A percentile compares a stretch with the other conserved stretches of the same genome.
phyloP scores from a whole-genome alignment of 352 stramenopile genomes.

The Globisporangium ultimum region DNA sequence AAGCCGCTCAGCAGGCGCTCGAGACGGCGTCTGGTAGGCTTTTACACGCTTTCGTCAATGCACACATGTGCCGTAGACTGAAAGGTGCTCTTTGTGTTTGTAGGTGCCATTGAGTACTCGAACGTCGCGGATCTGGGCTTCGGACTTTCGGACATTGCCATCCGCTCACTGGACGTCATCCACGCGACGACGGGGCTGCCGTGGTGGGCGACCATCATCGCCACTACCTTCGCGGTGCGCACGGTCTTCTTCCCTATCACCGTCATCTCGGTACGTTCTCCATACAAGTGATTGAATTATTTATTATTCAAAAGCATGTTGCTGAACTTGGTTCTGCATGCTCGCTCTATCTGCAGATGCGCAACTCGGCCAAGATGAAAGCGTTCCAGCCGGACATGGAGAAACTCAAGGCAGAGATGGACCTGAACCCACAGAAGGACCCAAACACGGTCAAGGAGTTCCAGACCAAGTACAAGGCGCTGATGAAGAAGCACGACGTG shows the following conservation, averaged over 20 bases:
- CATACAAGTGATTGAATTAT: neutral
- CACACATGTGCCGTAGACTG: neutral
- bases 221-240: constrained; percentile 74
- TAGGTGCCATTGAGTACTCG: constrained; percentile 48
- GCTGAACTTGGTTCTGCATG: neutral
- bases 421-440: constrained; percentile 39
- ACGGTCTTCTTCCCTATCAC: constrained; percentile 73
- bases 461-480: constrained; percentile 65
- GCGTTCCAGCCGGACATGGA: constrained; percentile 81
- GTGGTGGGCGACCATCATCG: constrained; percentile 87
- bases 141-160: constrained; percentile 66
- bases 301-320: neutral
- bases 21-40: constrained; percentile 34
- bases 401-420: constrained; percentile 72
- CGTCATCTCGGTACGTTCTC: constrained; percentile 63
- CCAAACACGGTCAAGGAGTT: constrained; percentile 56
- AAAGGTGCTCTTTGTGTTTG: neutral
- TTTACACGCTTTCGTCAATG: neutral
- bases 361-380: constrained; percentile 86
- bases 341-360: constrained; percentile 33
- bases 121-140: constrained; percentile 67
- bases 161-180: constrained; percentile 68
- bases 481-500: constrained; percentile 84
- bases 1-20: constrained; percentile 41
- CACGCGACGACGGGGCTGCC: constrained; percentile 79